A percentile compares a stretch with the other conserved stretches of the same genome.
These are phyloP conservation scores for Fusarium sp. DNA, from an alignment of 2,329 filamentous ascomycete genomes.

Conservation along the genomic window DNA sequence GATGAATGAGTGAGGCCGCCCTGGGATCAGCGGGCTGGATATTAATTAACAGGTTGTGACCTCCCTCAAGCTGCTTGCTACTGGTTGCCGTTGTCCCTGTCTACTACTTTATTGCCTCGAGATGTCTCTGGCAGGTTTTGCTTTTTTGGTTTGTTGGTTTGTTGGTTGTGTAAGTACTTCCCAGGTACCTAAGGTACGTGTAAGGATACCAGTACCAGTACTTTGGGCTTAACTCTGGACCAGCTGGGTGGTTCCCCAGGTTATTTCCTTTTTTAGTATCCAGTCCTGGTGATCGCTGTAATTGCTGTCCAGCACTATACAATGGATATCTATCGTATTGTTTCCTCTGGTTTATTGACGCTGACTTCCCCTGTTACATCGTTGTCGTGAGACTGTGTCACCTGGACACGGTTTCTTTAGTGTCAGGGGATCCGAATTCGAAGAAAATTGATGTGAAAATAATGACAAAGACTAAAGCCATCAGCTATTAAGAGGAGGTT, in stretches of 20 bases:
- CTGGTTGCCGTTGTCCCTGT: slow-evolving; percentile 24
- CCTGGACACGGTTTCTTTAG: background rate
- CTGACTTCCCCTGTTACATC: slow-evolving; percentile 11
- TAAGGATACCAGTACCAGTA: slow-evolving; percentile 14
- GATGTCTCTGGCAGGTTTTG: slow-evolving; percentile 26
- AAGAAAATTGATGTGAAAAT: background rate
- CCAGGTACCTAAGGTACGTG: too few relatives aligned
- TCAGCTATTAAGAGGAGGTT: slow-evolving; percentile 13
- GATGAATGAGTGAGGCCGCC: slow-evolving; percentile 37
- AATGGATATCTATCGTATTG: background rate
- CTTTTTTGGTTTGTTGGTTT: slow-evolving; percentile 17
- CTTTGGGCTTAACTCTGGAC: slow-evolving; percentile 8
- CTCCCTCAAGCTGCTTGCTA: slow-evolving; percentile 22
- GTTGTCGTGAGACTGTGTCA: slow-evolving; percentile 23
- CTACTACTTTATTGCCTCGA: slow-evolving; percentile 31
- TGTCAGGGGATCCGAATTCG: background rate
- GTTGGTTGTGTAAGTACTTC: too few relatives aligned
- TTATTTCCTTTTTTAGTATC: slow-evolving; percentile 16
- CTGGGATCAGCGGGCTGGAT: slow-evolving; percentile 32
- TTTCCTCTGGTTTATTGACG: slow-evolving; percentile 1
- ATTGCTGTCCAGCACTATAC: too few relatives aligned
- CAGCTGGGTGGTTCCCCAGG: slow-evolving; percentile 23
- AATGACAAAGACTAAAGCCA: background rate
- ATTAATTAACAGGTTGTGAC: slow-evolving; percentile 29
- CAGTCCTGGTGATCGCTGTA: slow-evolving; percentile 12